These are phyloP conservation scores for Fonsecaea monophora DNA, from an alignment of 2,329 filamentous ascomycete genomes.

Conservation along the genomic window DNA sequence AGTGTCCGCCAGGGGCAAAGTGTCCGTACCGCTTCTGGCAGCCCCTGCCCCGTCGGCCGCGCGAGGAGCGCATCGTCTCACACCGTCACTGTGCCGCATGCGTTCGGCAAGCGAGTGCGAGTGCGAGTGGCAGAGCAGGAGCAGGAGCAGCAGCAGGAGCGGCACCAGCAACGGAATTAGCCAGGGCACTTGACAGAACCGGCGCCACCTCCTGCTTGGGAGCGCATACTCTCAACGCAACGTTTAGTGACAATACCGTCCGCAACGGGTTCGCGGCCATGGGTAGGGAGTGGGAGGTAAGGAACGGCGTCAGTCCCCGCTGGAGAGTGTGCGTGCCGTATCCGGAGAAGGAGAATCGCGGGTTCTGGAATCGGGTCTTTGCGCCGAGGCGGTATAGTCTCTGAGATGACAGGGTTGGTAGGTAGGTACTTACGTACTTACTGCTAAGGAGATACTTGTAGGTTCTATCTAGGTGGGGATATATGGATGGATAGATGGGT, in stretches of 20 bases:
- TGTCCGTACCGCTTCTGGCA: background rate
- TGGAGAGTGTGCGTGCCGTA: background rate
- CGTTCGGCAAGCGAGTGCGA: background rate
- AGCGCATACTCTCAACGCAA: too few relatives aligned
- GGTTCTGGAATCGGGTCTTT: background rate
- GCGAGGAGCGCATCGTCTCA: background rate
- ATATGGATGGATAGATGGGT: too few relatives aligned
- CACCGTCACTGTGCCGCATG: background rate
- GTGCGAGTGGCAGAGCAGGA: too few relatives aligned
- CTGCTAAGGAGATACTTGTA: too few relatives aligned
- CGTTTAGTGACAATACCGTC: background rate
- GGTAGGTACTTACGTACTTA: too few relatives aligned
- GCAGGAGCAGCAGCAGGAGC: too few relatives aligned
- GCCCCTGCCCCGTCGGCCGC: background rate
- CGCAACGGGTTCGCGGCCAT: background rate
- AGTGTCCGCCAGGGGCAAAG: background rate
- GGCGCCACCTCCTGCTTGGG: too few relatives aligned
- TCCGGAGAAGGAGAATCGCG: background rate
- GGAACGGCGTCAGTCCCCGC: background rate
- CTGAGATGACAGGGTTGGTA: too few relatives aligned
- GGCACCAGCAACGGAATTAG: background rate
- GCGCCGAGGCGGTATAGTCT: background rate
- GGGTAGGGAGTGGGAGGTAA: background rate
- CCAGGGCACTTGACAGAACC: background rate
- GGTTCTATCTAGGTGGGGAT: too few relatives aligned